Base-by-base conservation (phyloP, 345 rosid species). In the Populus alba region DNA sequence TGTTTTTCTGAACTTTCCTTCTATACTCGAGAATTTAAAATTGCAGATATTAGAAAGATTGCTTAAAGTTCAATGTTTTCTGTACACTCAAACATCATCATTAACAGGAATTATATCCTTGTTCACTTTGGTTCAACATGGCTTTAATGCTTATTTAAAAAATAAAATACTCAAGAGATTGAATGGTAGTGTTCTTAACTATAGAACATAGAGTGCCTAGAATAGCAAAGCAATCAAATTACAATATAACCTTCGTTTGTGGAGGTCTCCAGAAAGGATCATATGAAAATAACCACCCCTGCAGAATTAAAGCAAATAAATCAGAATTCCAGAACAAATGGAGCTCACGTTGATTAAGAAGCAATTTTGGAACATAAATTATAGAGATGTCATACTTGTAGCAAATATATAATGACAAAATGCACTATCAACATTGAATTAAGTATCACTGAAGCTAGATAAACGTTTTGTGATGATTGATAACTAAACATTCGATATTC, bases 231-330 rank as follows among this genome's bases (percentile, higher is more conserved):
- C 23, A 35, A 68, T 45, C 22, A 66, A 73, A 77, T 18, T 69
- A 53, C 12, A 41, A 73, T 43, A 82, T 51, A 53, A 91, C 95
- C 92, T 89, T 91, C 92, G 86, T 88, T 84, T 91, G 92, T 59
- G 90, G 88, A 77, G 92, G 95, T 85, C 87, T 86, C 92, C 95
- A 91, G 80, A 91, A 91, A 66, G 92, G 91, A 85, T 91, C 95
- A 76, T 91, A 87, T 68, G 92, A 88, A 79, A 91, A 91, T 74
- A 91, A 82, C 95, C 95, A 91, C 12, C 95, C 95, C 95, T 91
- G 72, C 62, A 77, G 55, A 70, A 74, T 7, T 65, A 70, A 59
- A 68, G 55, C 7, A 55, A 41, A 73, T 13, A 61, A 62, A 80
- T 82, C 31, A 79, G 80, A 75, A 80, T 35, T 23, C 66, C 61